A percentile compares a stretch with the other conserved stretches of the same genome.
These are phyloP conservation scores for Acanthamoeba divionensis DNA, from an alignment of 208 protist species.

Conservation along the genomic window DNA sequence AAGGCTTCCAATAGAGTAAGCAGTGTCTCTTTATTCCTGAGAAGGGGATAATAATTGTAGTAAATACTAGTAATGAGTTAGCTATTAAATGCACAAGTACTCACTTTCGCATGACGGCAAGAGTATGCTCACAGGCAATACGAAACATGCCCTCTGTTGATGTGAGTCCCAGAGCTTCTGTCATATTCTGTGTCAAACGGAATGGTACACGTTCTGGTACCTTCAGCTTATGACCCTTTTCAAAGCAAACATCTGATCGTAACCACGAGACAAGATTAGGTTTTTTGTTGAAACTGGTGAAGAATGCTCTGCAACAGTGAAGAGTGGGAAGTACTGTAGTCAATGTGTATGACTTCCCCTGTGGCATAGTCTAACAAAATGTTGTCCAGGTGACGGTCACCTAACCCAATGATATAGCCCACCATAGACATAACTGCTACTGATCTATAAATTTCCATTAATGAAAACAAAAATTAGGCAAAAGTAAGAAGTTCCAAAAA, in stretches of 20 bases:
- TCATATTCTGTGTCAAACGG: slow-evolving; percentile 93
- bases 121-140: slow-evolving; percentile 82
- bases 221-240: slow-evolving; percentile 85
- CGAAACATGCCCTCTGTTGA: slow-evolving; percentile 91
- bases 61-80: not conserved
- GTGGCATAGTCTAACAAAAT: slow-evolving; percentile 89
- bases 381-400: slow-evolving; percentile 94
- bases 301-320: not conserved
- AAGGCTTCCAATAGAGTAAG: slow-evolving; percentile 79
- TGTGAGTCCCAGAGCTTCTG: slow-evolving; percentile 89
- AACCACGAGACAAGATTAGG: not conserved
- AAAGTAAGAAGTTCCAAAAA: not conserved
- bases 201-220: slow-evolving; percentile 95
- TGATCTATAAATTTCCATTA: not conserved
- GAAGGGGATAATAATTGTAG: not conserved
- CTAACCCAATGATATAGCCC: slow-evolving; percentile 94
- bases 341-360: slow-evolving; percentile 93
- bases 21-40: slow-evolving; percentile 46
- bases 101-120: slow-evolving; percentile 83
- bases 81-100: not conserved
- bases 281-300: not conserved
- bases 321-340: slow-evolving; percentile 82
- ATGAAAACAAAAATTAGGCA: slow-evolving; percentile 23
- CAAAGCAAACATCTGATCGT: slow-evolving; percentile 81
- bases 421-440: slow-evolving; percentile 89